Evolutionary conservation across 2,329 filamentous ascomycete genomes (phyloP).

Genomic region (Talaromyces sp.): DNA sequence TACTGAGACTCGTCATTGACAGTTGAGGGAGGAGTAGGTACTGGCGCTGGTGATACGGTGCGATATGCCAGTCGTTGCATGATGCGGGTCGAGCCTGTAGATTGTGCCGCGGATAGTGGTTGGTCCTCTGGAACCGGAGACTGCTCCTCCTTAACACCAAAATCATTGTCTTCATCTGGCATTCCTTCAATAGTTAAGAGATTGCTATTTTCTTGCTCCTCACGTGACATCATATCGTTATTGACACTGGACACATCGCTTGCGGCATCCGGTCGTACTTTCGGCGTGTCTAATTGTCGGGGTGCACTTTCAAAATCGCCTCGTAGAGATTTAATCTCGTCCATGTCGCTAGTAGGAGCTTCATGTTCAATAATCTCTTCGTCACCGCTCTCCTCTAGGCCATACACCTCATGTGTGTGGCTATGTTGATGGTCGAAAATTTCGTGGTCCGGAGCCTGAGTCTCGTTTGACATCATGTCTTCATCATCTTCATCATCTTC

Average conservation of each 20-base stretch:
- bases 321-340: background rate
- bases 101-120: background rate
- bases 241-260: background rate
- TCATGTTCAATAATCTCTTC: background rate
- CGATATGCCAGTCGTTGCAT: constrained; percentile 13
- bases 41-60: constrained; percentile 7
- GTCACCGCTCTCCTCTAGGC: background rate
- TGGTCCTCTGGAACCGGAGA: background rate
- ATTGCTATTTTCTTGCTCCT: background rate
- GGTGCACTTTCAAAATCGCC: background rate
- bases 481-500: background rate
- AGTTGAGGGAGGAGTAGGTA: constrained; percentile 18
- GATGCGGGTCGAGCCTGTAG: background rate
- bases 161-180: background rate
- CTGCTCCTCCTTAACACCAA: background rate
- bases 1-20: constrained; percentile 11
- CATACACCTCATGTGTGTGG: background rate
- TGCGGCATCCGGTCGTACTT: background rate
- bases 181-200: background rate
- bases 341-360: background rate
- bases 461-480: background rate
- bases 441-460: background rate
- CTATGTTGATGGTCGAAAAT: background rate
- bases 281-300: background rate
- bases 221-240: background rate